Evolutionary conservation across 2,329 filamentous ascomycete species (phyloP), one percentile per base, ranked within the genome.

Genomic region (Metarhizium anisopliae): DNA sequence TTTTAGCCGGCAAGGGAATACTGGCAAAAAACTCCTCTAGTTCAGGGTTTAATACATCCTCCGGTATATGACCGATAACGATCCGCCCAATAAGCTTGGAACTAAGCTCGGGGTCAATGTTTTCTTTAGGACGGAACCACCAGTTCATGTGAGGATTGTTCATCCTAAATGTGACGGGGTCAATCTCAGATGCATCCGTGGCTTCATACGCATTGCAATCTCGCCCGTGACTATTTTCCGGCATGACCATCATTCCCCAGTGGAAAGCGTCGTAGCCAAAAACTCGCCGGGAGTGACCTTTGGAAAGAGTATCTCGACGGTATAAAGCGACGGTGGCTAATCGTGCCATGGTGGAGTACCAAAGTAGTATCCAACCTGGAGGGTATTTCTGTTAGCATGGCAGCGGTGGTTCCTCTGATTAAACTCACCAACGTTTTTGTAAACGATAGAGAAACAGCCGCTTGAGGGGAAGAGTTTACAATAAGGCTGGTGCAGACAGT

Each of bases 71-170:
- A 13, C 68, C 66, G 11, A 70, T 61, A 7, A 68, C 40, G 3
- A 70, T 59, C 6, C 61, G 57, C 6, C 66, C 67, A 6, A 70
- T 35, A 0, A 68, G 59, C 56, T 69, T 69, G 2, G 16, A 8
- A 51, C 55, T 61, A 14, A 57, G 52, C 2, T 16, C n/a, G 35
- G 60, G 57, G 29, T 65, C 58, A 4, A 62, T 51, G 14, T 62
- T 56, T 42, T 56, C 32, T 42, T 60, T 56, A 20, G 42, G 35
- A 11, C 61, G 60, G 25, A 67, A 61, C 65, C 63, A 65, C 68
- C 67, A 70, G 51, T 66, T 61, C 66, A 70, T 68, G 40, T 57
- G 59, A 14, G 68, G 68, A 47, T 70, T 70, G 2, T 49, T 59
- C 62, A 69, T 59, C 50, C 67, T 62, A 6, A 66, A 68, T 1